Percentiles rank a stretch among this genome's conserved stretches.
Evolutionary conservation across 2,329 filamentous ascomycete genomes (phyloP).

Genomic region (Tolypocladium sp.): DNA sequence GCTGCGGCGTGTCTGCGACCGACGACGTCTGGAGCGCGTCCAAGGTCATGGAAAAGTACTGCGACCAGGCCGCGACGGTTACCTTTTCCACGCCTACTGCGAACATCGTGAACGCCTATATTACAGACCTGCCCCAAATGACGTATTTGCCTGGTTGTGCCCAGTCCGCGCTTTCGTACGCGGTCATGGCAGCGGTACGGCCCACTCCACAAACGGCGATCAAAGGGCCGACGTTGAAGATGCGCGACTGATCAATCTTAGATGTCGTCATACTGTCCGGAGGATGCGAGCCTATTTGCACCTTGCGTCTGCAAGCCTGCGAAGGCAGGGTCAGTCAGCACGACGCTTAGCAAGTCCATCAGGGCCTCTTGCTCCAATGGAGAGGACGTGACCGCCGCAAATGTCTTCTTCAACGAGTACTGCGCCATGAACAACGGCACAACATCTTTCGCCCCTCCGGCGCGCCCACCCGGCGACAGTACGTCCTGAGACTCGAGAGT

Average conservation of each 20-base stretch:
- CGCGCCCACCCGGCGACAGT: constrained; percentile 42
- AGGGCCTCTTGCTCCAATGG: constrained; percentile 35
- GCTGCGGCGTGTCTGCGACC: constrained; percentile 36
- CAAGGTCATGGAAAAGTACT: constrained; percentile 37
- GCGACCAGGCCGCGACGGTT: constrained; percentile 28
- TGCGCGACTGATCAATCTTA: constrained; percentile 2
- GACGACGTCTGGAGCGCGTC: constrained; percentile 39
- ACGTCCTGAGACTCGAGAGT: constrained; percentile 11
- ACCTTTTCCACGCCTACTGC: constrained; percentile 31
- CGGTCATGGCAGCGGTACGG: constrained; percentile 18
- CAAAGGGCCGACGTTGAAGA: not conserved
- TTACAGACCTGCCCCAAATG: constrained; percentile 38
- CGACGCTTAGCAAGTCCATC: constrained; percentile 31
- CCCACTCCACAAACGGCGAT: not conserved
- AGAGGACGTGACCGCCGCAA: constrained; percentile 36
- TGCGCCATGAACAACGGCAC: constrained; percentile 41
- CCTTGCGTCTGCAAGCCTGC: constrained; percentile 44
- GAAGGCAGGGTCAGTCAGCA: constrained; percentile 33
- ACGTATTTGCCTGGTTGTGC: constrained; percentile 29
- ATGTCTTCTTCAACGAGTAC: constrained; percentile 41
- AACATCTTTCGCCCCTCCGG: constrained; percentile 35
- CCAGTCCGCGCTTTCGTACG: constrained; percentile 18
- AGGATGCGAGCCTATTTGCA: constrained; percentile 31
- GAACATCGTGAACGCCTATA: constrained; percentile 34
- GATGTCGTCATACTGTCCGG: constrained; percentile 26